Evolutionary conservation across 352 stramenopile species (phyloP).

Genomic region (Globisporangium nodosum): DNA sequence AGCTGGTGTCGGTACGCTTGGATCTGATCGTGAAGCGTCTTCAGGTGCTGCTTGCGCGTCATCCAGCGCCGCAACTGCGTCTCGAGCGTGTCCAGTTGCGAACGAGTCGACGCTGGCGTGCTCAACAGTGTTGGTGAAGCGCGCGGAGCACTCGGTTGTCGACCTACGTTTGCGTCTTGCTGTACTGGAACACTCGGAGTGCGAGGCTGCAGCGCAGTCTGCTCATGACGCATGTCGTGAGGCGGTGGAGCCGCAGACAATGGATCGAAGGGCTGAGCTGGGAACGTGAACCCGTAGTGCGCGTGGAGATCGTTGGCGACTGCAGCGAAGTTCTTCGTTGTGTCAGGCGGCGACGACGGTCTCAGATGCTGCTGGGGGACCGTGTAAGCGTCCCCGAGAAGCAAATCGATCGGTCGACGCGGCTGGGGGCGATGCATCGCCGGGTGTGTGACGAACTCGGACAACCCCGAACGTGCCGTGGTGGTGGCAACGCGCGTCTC

Average conservation of each 20-base stretch:
- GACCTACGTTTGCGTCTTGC: not conserved
- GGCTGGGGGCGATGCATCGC: conserved; percentile 26
- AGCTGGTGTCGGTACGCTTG: not conserved
- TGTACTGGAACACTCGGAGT: not conserved
- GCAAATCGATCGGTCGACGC: conserved; percentile 23
- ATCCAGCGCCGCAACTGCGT: conserved; percentile 7
- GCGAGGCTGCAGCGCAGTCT: too few species aligned
- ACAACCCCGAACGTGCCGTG: conserved; percentile 4
- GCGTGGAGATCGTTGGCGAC: conserved; percentile 1
- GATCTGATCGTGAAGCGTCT: conserved; percentile 5
- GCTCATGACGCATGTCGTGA: not conserved
- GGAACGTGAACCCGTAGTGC: conserved; percentile 13
- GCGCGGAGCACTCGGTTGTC: not conserved
- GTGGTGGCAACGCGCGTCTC: too few species aligned
- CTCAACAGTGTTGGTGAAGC: not conserved
- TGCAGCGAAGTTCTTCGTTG: not conserved
- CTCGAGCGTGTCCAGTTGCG: conserved; percentile 12
- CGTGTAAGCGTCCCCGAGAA: conserved; percentile 12
- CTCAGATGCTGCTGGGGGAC: not conserved
- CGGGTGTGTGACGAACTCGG: conserved; percentile 27
- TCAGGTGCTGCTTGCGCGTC: conserved; percentile 6
- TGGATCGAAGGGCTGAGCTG: conserved; percentile 6
- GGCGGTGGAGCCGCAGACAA: not conserved
- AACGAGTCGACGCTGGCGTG: not conserved
- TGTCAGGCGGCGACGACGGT: not conserved